These are phyloP conservation scores for Aspergillus oerlinghausenensis DNA, from an alignment of 2,329 filamentous ascomycete species.

Conservation along the genomic window DNA sequence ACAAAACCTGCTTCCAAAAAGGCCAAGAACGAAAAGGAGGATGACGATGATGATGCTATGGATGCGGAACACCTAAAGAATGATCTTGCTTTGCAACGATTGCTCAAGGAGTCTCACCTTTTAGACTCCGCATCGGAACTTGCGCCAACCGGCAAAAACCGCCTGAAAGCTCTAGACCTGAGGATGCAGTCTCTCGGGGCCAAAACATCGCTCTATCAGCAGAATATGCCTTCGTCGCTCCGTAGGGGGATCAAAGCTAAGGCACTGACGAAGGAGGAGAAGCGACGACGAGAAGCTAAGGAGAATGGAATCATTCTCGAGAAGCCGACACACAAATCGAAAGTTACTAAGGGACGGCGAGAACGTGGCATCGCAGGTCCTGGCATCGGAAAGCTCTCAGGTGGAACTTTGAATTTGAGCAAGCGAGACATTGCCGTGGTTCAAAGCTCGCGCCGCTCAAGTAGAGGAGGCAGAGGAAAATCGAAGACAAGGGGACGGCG, in stretches of 20 bases:
- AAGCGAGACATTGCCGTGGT: conserved; percentile 71
- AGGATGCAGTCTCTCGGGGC: conserved; percentile 76
- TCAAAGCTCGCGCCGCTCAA: conserved; percentile 48
- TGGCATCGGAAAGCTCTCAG: conserved; percentile 72
- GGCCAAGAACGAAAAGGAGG: conserved; percentile 24
- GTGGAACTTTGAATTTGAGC: conserved; percentile 74
- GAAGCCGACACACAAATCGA: conserved; percentile 39
- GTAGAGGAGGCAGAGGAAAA: conserved; percentile 16
- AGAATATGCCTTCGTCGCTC: conserved; percentile 84
- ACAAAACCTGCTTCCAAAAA: conserved; percentile 12
- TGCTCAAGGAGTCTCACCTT: conserved; percentile 88
- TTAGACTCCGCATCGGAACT: conserved; percentile 58
- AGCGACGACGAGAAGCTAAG: conserved; percentile 69
- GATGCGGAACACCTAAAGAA: conserved; percentile 72
- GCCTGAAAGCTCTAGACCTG: conserved; percentile 77
- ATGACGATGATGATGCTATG: conserved; percentile 50
- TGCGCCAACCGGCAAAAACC: conserved; percentile 63
- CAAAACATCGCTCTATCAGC: conserved; percentile 68
- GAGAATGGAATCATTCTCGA: conserved; percentile 92
- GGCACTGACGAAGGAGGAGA: conserved; percentile 60
- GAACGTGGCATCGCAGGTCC: conserved; percentile 68
- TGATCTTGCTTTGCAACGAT: conserved; percentile 84
- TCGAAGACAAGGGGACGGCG: conserved; percentile 31
- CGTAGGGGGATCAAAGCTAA: conserved; percentile 78
- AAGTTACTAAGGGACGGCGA: conserved; percentile 41